Conservation (phyloP, 2,329 filamentous ascomycete species). For the Stagonosporopsis chrysanthemi region DNA sequence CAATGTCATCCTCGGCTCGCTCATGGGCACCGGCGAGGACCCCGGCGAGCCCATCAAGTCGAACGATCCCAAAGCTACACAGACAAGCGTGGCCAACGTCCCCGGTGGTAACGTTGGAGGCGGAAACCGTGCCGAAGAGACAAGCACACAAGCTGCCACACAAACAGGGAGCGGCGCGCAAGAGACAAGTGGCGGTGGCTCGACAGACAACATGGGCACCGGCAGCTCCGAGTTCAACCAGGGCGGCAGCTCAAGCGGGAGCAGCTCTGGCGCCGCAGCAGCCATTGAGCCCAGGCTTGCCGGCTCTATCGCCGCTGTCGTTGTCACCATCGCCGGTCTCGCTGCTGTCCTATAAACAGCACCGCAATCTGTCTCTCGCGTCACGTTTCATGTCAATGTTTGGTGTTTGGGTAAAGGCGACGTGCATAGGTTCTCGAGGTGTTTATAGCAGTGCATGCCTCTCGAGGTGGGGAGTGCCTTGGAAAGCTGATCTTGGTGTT, state of each 20-base stretch:
- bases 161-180: constrained; percentile 17
- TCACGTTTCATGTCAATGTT: constrained; percentile 17
- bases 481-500: neutral
- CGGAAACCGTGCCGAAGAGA: constrained; percentile 49
- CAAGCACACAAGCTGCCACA: constrained; percentile 19
- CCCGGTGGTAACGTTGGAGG: constrained; percentile 64
- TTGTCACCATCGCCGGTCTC: constrained; percentile 43
- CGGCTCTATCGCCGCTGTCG: constrained; percentile 45
- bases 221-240: constrained; percentile 18
- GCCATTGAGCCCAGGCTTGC: constrained; percentile 38
- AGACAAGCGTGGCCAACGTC: constrained; percentile 56
- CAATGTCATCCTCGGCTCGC: constrained; percentile 76
- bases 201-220: constrained; percentile 1
- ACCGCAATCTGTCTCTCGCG: neutral
- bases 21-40: constrained; percentile 81
- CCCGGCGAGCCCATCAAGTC: constrained; percentile 57
- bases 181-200: constrained; percentile 16
- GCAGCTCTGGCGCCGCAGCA: constrained; percentile 26
- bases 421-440: neutral
- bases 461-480: neutral
- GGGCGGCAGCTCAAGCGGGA: constrained; percentile 25
- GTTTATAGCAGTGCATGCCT: constrained; percentile 1
- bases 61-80: constrained; percentile 37
- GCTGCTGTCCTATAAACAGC: constrained; percentile 29
- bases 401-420: constrained; percentile 15